Percentiles rank a stretch among this genome's conserved stretches.
These are phyloP conservation scores for Schwanniomyces vanrijiae DNA, from an alignment of 805 yeast genomes.

Conservation along the genomic window DNA sequence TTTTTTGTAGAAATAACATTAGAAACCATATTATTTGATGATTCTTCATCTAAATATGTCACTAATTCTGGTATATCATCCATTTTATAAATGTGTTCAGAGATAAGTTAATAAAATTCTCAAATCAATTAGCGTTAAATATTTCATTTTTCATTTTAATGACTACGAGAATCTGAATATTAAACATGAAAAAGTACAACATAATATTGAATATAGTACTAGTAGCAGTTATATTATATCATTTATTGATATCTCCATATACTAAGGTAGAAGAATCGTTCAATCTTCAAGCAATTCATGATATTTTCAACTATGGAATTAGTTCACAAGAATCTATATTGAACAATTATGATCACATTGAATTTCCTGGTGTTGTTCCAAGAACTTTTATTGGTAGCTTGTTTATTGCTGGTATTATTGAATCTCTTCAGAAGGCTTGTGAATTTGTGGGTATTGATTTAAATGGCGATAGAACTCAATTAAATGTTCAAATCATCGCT, in stretches of 20 bases:
- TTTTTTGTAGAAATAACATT: neutral
- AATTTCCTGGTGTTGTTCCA: constrained; percentile 89
- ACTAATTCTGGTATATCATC: constrained; percentile 39
- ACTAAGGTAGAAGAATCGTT: constrained; percentile 96
- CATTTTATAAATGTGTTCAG: constrained; percentile 3
- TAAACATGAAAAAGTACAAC: constrained; percentile 16
- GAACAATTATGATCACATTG: constrained; percentile 65
- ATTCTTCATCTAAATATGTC: constrained; percentile 11
- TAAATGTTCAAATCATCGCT: constrained; percentile 52
- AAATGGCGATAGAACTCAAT: constrained; percentile 23
- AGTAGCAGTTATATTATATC: constrained; percentile 46
- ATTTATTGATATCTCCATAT: constrained; percentile 65
- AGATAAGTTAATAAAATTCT: neutral
- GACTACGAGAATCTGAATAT: no score
- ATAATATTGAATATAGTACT: constrained; percentile 28
- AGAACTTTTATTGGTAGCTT: constrained; percentile 78
- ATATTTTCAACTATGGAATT: constrained; percentile 65
- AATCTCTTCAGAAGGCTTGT: constrained; percentile 25
- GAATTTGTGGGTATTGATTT: constrained; percentile 20
- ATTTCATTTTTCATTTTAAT: neutral
- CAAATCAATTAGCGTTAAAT: neutral
- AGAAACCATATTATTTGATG: neutral
- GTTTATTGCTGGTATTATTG: constrained; percentile 47
- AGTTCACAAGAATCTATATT: constrained; percentile 25
- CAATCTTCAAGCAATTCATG: constrained; percentile 86